phyloP scores from a whole-genome alignment of 2,329 filamentous ascomycete species.

The Penicillium sp. region DNA sequence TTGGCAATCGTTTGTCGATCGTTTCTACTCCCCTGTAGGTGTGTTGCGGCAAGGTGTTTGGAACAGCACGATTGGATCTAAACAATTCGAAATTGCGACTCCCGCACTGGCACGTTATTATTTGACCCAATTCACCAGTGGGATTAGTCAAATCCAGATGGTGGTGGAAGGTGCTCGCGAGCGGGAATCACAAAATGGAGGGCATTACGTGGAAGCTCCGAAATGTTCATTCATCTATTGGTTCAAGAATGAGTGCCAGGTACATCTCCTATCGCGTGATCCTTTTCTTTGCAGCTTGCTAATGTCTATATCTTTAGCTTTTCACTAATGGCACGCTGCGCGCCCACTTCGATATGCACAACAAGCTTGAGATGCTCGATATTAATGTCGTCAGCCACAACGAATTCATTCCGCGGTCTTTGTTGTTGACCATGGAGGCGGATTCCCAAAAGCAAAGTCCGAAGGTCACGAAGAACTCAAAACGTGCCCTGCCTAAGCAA shows the following conservation, averaged over 20 bases:
- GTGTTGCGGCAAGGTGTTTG: conserved; percentile 71
- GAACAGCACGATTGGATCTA: conserved; percentile 57
- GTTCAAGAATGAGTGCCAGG: conserved; percentile 79
- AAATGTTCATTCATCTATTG: conserved; percentile 83
- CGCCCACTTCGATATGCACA: conserved; percentile 73
- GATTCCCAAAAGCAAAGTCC: conserved; percentile 57
- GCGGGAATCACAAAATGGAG: conserved; percentile 57
- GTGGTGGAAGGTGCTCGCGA: conserved; percentile 69
- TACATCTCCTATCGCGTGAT: conserved; percentile 46
- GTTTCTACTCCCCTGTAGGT: conserved; percentile 76
- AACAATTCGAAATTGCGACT: conserved; percentile 82
- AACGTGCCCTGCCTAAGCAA: conserved; percentile 51
- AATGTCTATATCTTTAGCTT: conserved; percentile 50
- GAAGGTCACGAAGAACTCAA: conserved; percentile 57
- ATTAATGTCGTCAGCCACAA: conserved; percentile 74
- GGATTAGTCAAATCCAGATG: conserved; percentile 80
- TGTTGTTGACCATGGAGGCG: conserved; percentile 49
- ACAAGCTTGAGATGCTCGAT: conserved; percentile 81
- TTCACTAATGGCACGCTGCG: conserved; percentile 73
- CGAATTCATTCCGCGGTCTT: conserved; percentile 74
- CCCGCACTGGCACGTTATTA: conserved; percentile 85
- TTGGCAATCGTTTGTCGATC: conserved; percentile 76
- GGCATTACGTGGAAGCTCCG: conserved; percentile 70
- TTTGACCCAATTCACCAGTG: conserved; percentile 81
- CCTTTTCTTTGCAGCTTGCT: not conserved